Conservation (phyloP, 306 rosid species). For the Fragaria ananassa region DNA sequence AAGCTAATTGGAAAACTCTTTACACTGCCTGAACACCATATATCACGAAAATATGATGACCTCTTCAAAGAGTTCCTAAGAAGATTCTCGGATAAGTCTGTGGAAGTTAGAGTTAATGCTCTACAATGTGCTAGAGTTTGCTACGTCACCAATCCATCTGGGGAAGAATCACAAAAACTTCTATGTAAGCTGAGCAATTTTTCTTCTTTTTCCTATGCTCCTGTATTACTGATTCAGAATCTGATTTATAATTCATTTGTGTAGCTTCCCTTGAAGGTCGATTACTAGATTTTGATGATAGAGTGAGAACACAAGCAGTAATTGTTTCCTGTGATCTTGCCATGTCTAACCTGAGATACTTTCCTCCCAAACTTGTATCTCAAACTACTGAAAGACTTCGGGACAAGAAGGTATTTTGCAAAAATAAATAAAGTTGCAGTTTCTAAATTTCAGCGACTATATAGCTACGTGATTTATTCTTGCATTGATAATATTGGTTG, state of each 20-base stretch:
- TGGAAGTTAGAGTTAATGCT: constrained; percentile 79
- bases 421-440: constrained; percentile 6
- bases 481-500: constrained; percentile 14
- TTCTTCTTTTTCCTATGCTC: background rate
- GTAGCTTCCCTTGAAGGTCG: constrained; percentile 81
- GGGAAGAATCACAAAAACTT: constrained; percentile 57
- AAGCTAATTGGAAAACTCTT: constrained; percentile 77
- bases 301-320: constrained; percentile 83
- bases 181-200: constrained; percentile 55
- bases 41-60: constrained; percentile 54
- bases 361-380: constrained; percentile 54
- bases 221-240: constrained; percentile 25
- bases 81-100: constrained; percentile 86
- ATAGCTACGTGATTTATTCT: background rate
- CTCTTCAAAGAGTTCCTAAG: constrained; percentile 76
- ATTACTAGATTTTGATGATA: constrained; percentile 71
- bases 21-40: constrained; percentile 58
- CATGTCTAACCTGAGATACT: constrained; percentile 51
- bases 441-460: constrained; percentile 17
- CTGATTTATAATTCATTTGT: constrained; percentile 20
- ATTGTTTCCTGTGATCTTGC: constrained; percentile 82
- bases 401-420: constrained; percentile 75
- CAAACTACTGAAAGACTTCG: constrained; percentile 72
- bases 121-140: constrained; percentile 70
- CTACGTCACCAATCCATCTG: constrained; percentile 50